Percentiles rank a stretch among this genome's conserved stretches.
phyloP scores from a whole-genome alignment of 805 yeast species.

The Candida saitoana region DNA sequence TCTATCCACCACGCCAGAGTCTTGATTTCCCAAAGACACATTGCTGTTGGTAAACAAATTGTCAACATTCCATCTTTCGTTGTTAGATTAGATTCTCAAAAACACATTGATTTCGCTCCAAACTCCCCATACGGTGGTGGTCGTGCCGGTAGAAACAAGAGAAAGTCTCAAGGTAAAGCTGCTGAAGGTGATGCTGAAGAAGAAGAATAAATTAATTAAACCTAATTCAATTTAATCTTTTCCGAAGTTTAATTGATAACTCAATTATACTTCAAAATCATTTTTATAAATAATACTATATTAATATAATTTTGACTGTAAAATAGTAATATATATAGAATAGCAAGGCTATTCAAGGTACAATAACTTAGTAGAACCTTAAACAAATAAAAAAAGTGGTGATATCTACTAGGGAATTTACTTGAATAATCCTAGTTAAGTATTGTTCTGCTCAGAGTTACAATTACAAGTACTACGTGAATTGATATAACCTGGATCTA shows the following conservation, averaged over 20 bases:
- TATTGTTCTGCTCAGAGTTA: no score
- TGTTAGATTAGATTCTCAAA: conserved; percentile 99
- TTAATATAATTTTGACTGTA: neutral
- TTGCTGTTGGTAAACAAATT: conserved; percentile 99
- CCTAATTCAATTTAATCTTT: no score
- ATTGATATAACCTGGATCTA: no score
- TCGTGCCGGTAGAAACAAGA: conserved; percentile 99
- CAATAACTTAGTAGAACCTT: neutral
- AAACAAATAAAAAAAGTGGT: no score
- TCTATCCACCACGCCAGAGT: conserved; percentile 99
- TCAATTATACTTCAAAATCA: neutral
- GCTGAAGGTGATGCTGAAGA: conserved; percentile 68
- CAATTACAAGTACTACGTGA: no score
- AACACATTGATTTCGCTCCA: conserved; percentile 99
- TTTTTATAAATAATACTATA: neutral
- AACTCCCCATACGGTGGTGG: conserved; percentile 99
- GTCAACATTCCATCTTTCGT: conserved; percentile 98
- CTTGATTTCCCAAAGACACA: conserved; percentile 97
- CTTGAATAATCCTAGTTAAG: no score
- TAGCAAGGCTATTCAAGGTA: neutral
- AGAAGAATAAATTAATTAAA: conserved; percentile 57
- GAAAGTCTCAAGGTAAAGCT: conserved; percentile 74
- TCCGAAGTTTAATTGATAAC: no score
- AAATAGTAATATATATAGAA: neutral
- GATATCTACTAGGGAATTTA: no score